A percentile compares a stretch with the other conserved stretches of the same genome.
Evolutionary conservation across 2,329 filamentous ascomycete genomes (phyloP).

Genomic region (Neodidymelliopsis sp.): DNA sequence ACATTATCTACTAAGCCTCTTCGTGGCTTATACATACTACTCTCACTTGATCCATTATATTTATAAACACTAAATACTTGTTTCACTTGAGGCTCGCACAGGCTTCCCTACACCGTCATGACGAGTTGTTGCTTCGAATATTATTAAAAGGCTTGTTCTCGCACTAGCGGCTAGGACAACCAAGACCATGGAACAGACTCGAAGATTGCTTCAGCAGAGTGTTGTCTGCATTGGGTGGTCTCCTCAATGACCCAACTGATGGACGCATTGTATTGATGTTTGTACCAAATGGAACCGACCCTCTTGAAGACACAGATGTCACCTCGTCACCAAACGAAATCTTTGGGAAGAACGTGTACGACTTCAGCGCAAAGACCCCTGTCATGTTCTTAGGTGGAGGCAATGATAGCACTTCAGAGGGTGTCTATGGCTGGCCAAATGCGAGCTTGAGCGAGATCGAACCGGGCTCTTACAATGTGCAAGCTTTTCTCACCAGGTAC

Average conservation of each 20-base stretch:
- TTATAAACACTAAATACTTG: too few relatives aligned
- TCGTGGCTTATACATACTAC: too few relatives aligned
- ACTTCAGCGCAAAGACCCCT: conserved; percentile 25
- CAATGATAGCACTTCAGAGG: conserved; percentile 30
- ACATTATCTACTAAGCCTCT: too few relatives aligned
- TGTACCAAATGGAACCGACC: conserved; percentile 44
- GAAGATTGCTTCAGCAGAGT: conserved; percentile 26
- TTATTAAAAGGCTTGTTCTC: conserved; percentile 3
- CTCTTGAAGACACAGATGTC: conserved; percentile 49
- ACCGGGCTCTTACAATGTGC: conserved; percentile 44
- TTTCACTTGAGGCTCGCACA: too few relatives aligned
- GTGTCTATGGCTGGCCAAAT: conserved; percentile 47
- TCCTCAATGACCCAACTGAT: conserved; percentile 37
- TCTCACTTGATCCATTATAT: too few relatives aligned
- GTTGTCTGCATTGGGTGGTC: conserved; percentile 35
- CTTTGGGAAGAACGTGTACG: conserved; percentile 49
- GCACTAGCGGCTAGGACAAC: too few relatives aligned
- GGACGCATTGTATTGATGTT: conserved; percentile 46
- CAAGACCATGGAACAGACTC: too few relatives aligned
- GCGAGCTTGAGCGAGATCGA: conserved; percentile 40
- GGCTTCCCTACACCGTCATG: conserved; percentile 2
- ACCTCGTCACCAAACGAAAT: conserved; percentile 45
- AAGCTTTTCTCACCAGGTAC: conserved; percentile 48
- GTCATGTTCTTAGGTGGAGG: conserved; percentile 40
- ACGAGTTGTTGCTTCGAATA: not conserved